A percentile compares a stretch with the other conserved stretches of the same genome.
These are phyloP conservation scores for Nidularia sp. DNA, from an alignment of 768 basidiomycete genomes.

Conservation along the genomic window DNA sequence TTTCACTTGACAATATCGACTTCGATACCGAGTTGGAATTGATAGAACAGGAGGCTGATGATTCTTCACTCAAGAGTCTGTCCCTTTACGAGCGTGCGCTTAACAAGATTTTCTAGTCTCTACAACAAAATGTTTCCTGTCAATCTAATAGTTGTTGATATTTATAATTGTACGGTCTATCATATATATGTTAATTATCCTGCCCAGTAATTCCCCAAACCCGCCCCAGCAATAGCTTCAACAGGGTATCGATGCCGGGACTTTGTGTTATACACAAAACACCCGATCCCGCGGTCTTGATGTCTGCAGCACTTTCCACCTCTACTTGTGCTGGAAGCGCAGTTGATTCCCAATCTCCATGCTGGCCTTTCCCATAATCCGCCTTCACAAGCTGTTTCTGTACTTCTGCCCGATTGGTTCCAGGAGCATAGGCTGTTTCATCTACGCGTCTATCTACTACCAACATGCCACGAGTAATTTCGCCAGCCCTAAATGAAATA, in stretches of 20 bases:
- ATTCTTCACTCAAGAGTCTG: background rate
- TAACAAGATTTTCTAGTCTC: slow-evolving; percentile 15
- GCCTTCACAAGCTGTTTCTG: slow-evolving; percentile 47
- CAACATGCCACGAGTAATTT: slow-evolving; percentile 83
- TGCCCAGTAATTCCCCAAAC: slow-evolving; percentile 45
- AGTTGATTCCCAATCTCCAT: slow-evolving; percentile 38
- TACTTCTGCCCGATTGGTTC: slow-evolving; percentile 59
- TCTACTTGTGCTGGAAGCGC: slow-evolving; percentile 53
- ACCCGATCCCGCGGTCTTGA: slow-evolving; percentile 18
- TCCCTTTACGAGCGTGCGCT: slow-evolving; percentile 14
- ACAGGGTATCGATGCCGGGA: slow-evolving; percentile 54
- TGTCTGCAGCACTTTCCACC: slow-evolving; percentile 26
- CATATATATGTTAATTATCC: background rate
- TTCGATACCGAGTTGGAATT: slow-evolving; percentile 14
- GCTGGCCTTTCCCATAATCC: background rate
- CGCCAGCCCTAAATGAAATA: slow-evolving; percentile 52
- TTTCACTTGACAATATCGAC: slow-evolving; percentile 16
- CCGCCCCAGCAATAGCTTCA: slow-evolving; percentile 44
- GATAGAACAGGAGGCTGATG: slow-evolving; percentile 9
- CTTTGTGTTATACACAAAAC: slow-evolving; percentile 52
- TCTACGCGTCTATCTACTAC: slow-evolving; percentile 77
- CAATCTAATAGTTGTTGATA: background rate
- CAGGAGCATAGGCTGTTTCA: slow-evolving; percentile 58
- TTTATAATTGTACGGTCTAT: background rate
- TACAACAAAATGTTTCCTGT: too few relatives aligned